phyloP scores from a whole-genome alignment of 805 yeast genomes.

The Candida namnaoensis region DNA sequence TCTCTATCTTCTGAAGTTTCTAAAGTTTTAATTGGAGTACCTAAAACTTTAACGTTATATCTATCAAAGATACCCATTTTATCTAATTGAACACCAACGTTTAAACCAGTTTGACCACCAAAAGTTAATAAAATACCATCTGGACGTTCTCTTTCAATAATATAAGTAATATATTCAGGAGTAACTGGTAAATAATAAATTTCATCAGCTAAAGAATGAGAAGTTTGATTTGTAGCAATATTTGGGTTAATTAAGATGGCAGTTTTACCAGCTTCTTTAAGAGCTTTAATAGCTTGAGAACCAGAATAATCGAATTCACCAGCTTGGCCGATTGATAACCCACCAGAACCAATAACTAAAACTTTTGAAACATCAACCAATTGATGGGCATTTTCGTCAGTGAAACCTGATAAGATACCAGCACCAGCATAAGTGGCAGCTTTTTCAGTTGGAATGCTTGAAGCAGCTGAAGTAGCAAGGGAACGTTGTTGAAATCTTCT shows the following conservation, averaged over 20 bases:
- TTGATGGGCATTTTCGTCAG: conserved; percentile 50
- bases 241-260: conserved; percentile 90
- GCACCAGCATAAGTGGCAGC: conserved; percentile 49
- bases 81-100: conserved; percentile 91
- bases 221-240: conserved; percentile 94
- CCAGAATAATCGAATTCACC: conserved; percentile 98
- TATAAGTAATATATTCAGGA: conserved; percentile 90
- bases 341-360: conserved; percentile 94
- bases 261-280: conserved; percentile 79
- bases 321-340: conserved; percentile 95
- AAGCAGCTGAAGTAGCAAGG: conserved; percentile 9
- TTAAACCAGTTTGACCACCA: conserved; percentile 98
- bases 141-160: conserved; percentile 92
- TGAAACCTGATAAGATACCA: conserved; percentile 45
- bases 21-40: conserved; percentile 94
- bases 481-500: conserved; percentile 2
- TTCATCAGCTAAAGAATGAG: conserved; percentile 92
- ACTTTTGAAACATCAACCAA: conserved; percentile 84
- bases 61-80: conserved; percentile 91
- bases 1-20: conserved; percentile 98
- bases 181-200: conserved; percentile 94
- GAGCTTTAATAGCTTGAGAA: conserved; percentile 94
- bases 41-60: conserved; percentile 88
- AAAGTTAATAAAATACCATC: conserved; percentile 94
- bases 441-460: conserved; percentile 2